Percentiles rank a stretch among this genome's conserved stretches.
Conservation (phyloP, 2,329 filamentous ascomycete genomes). For the Penicillium sp. region DNA sequence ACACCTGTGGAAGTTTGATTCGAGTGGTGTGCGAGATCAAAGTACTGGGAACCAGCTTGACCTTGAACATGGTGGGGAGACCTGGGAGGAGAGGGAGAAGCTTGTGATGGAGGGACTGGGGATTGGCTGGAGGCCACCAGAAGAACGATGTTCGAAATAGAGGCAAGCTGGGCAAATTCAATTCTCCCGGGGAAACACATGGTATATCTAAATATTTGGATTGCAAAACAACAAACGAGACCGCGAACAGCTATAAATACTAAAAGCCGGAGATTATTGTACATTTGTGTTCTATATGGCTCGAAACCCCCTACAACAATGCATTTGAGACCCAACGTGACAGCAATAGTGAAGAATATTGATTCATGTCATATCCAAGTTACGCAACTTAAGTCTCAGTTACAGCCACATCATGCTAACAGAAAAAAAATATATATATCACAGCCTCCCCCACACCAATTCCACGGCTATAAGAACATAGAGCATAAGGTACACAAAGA, state of each 20-base stretch:
- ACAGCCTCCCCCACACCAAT: constrained; percentile 19
- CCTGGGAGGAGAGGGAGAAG: constrained; percentile 70
- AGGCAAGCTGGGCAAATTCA: background rate
- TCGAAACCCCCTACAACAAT: too few relatives aligned
- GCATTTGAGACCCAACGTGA: too few relatives aligned
- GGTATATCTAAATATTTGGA: too few relatives aligned
- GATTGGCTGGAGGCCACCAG: constrained; percentile 64
- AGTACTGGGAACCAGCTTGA: constrained; percentile 68
- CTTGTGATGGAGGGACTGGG: constrained; percentile 76
- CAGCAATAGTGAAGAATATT: background rate
- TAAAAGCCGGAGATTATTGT: too few relatives aligned
- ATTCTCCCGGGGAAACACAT: background rate
- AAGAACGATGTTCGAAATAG: constrained; percentile 66
- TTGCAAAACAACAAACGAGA: background rate
- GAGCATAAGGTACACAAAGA: constrained; percentile 19
- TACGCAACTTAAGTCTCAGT: constrained; percentile 10
- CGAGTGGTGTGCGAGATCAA: constrained; percentile 74
- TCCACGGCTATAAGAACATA: constrained; percentile 17
- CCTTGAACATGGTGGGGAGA: constrained; percentile 56
- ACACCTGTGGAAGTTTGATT: constrained; percentile 82
- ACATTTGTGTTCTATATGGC: too few relatives aligned
- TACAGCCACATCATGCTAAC: constrained; percentile 20
- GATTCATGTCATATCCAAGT: constrained; percentile 18
- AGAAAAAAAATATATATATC: constrained; percentile 17
- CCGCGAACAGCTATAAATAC: too few relatives aligned